A percentile compares a stretch with the other conserved stretches of the same genome.
Evolutionary conservation across 1,284 basidiomycete species (phyloP).

Genomic region (Ustilago trichophora): DNA sequence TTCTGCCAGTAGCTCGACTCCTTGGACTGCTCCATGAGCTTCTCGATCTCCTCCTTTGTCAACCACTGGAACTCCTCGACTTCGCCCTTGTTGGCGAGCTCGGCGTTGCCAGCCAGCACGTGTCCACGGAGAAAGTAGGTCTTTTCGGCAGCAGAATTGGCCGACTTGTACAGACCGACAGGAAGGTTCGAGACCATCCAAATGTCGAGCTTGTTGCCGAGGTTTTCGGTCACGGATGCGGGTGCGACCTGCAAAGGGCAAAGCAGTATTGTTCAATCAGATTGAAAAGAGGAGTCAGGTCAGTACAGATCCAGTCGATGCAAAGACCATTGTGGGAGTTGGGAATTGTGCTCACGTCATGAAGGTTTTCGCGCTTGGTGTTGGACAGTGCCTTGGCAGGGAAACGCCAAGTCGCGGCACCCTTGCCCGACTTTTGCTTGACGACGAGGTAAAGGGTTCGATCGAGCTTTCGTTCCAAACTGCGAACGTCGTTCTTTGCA

Average conservation of each 20-base stretch:
- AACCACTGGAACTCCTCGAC: constrained; percentile 85
- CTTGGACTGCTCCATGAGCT: too few species aligned
- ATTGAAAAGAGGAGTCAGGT: too few species aligned
- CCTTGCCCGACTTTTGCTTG: constrained; percentile 66
- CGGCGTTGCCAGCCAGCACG: constrained; percentile 54
- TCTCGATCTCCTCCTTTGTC: constrained; percentile 83
- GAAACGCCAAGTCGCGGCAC: constrained; percentile 36
- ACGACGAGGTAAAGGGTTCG: constrained; percentile 87
- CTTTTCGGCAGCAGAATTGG: constrained; percentile 20
- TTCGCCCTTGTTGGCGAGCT: constrained; percentile 47
- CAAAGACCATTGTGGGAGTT: too few species aligned
- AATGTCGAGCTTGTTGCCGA: constrained; percentile 61
- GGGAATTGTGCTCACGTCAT: constrained; percentile 33
- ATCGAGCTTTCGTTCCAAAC: constrained; percentile 81
- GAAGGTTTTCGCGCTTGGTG: constrained; percentile 36
- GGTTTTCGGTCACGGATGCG: constrained; percentile 31
- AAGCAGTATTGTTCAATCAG: too few species aligned
- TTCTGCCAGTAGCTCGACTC: constrained; percentile 77
- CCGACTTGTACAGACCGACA: constrained; percentile 46
- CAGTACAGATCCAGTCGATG: too few species aligned
- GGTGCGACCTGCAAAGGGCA: constrained; percentile 41
- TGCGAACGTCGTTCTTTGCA: constrained; percentile 73
- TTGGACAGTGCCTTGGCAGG: constrained; percentile 43
- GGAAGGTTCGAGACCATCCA: constrained; percentile 63
- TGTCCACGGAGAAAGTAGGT: constrained; percentile 60